These are phyloP conservation scores for Tothia fuscella DNA, from an alignment of 2,329 filamentous ascomycete genomes.

Conservation along the genomic window DNA sequence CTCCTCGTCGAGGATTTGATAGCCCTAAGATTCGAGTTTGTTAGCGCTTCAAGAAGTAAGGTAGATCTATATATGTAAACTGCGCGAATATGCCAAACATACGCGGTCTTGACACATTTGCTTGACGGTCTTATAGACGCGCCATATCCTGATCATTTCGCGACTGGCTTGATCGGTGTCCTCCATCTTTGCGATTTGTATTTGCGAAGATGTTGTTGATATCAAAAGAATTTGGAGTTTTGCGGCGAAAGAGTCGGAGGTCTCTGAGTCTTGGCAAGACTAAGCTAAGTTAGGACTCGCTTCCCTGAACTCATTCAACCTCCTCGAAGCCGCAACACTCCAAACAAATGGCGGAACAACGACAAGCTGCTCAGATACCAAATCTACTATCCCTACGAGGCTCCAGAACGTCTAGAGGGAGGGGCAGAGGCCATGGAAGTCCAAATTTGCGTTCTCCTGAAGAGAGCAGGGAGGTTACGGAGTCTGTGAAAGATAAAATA, in stretches of 20 bases:
- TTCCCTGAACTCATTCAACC: not conserved
- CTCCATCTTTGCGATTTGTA: slow-evolving; percentile 3
- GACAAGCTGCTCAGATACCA: slow-evolving; percentile 1
- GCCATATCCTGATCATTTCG: slow-evolving; percentile 63
- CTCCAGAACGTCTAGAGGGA: slow-evolving; percentile 30
- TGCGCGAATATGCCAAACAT: slow-evolving; percentile 34
- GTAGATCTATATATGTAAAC: slow-evolving; percentile 15
- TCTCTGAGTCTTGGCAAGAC: not conserved
- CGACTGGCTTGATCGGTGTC: slow-evolving; percentile 22
- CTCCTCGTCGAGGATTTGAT: slow-evolving; percentile 83
- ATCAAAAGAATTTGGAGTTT: not conserved
- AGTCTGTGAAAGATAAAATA: slow-evolving; percentile 48
- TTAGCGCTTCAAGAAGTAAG: slow-evolving; percentile 15
- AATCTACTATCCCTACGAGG: slow-evolving; percentile 28
- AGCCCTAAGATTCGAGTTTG: slow-evolving; percentile 58
- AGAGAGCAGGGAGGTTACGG: slow-evolving; percentile 22
- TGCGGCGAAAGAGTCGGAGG: not conserved
- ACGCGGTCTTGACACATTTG: slow-evolving; percentile 92
- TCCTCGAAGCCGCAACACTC: too few relatives aligned
- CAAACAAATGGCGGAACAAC: slow-evolving; percentile 5
- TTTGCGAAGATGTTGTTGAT: not conserved
- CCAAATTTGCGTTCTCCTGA: too few relatives aligned
- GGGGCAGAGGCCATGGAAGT: slow-evolving; percentile 12
- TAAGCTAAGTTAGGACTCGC: not conserved
- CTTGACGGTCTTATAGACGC: slow-evolving; percentile 83